Percentiles rank a stretch among this genome's conserved stretches.
phyloP scores from a whole-genome alignment of 768 basidiomycete species.

The Suillus occidentalis region DNA sequence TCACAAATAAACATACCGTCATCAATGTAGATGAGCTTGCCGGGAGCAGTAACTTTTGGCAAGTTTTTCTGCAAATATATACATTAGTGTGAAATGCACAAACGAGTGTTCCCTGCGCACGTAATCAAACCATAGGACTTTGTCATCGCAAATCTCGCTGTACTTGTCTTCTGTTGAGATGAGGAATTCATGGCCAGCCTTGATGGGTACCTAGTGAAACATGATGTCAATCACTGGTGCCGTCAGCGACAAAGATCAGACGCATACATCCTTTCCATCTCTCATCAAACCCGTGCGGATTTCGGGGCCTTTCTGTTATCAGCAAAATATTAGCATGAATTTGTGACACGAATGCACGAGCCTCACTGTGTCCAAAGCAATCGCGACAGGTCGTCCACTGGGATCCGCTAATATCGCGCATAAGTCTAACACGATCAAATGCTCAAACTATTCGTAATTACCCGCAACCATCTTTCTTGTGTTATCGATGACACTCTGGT shows the following conservation, averaged over 20 bases:
- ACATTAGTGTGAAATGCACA: slow-evolving; percentile 1
- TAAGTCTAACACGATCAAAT: slow-evolving; percentile 9
- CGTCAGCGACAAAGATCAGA: slow-evolving; percentile 9
- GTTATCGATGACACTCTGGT: slow-evolving; percentile 99
- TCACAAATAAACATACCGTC: slow-evolving; percentile 58
- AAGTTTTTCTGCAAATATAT: slow-evolving; percentile 66
- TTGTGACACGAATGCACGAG: slow-evolving; percentile 7
- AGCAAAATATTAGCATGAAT: not conserved
- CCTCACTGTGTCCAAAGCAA: slow-evolving; percentile 93
- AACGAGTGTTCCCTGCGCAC: slow-evolving; percentile 44
- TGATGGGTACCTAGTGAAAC: slow-evolving; percentile 64
- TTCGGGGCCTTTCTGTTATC: slow-evolving; percentile 91
- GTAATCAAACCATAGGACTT: slow-evolving; percentile 92
- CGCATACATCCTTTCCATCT: slow-evolving; percentile 80
- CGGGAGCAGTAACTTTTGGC: slow-evolving; percentile 93
- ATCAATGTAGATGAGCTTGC: slow-evolving; percentile 96
- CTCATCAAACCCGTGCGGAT: slow-evolving; percentile 96
- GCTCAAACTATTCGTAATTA: slow-evolving; percentile 34
- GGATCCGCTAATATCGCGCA: slow-evolving; percentile 50
- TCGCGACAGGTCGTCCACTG: slow-evolving; percentile 88
- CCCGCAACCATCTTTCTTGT: slow-evolving; percentile 82
- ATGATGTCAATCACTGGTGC: slow-evolving; percentile 8
- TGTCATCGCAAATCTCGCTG: slow-evolving; percentile 75
- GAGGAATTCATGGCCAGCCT: slow-evolving; percentile 92
- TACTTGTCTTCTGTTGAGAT: slow-evolving; percentile 84